Base-by-base conservation (phyloP, 306 rosid species). In the Urtica urens region DNA sequence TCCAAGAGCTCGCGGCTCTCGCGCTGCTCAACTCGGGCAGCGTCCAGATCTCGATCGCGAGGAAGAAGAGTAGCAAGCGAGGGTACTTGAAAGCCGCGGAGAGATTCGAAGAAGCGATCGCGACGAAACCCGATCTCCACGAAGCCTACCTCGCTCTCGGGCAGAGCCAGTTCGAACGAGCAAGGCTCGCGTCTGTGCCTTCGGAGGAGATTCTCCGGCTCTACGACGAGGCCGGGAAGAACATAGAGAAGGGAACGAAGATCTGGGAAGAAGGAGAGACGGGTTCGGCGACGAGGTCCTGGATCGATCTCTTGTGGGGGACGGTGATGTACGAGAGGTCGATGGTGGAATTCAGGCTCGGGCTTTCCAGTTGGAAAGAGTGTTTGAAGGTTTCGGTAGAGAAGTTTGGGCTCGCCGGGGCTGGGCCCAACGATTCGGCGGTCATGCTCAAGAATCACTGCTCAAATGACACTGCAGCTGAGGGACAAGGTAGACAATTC, bases 11-110 rank as follows among this genome's bases (percentile, higher is more conserved):
- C 95, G 78, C 86, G 25, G 84, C 97, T 71, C 69, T 84, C 51
- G 95, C 97, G 41, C 46, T 88, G 65, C 81, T 88, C 84, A 78
- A 88, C 71, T 81, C 95, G 93, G 97, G 97, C 58, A 88, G 84
- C 68, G 95, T 88, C 59, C 78, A 76, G 59, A 74, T 81, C 78
- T 74, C 93, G 6, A 78, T 72, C 61, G 95, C 95, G 23, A 79
- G 82, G 66, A 88, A 88, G 82, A 81, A 63, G 55, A 81, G 93
- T 93, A 82, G 80, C 9, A 72, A 66, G 59, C 64, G 68, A 20
- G 90, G 81, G 63, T 88, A 81, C 53, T 39, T 35, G 41, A 51
- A 65, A 44, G 90, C 93, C 12, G 97, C 82, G 71, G 75, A 66
- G 53, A 88, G 79, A 77, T 88, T 81, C 47, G 77, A 78, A 59